Evolutionary conservation across 768 basidiomycete genomes (phyloP).

Genomic region (Fibroporia radiculosa): DNA sequence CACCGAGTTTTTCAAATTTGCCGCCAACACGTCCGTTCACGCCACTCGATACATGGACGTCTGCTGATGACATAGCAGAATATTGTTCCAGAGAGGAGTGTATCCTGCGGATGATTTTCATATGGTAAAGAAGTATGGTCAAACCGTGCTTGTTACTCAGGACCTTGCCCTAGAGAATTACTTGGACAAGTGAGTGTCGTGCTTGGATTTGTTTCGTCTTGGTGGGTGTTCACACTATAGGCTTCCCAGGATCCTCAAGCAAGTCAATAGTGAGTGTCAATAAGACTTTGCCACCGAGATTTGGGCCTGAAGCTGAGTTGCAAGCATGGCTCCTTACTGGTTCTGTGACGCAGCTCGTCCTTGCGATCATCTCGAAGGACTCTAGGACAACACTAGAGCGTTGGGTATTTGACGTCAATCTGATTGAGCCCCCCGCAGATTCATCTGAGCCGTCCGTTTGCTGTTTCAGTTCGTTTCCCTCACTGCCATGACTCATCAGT

Average conservation of each 20-base stretch:
- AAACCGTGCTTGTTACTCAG: constrained; percentile 90
- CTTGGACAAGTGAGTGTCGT: constrained; percentile 62
- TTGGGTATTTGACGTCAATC: constrained; percentile 96
- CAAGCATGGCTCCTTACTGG: constrained; percentile 92
- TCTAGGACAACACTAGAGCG: constrained; percentile 86
- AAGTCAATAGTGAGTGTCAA: constrained; percentile 74
- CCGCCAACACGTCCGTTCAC: constrained; percentile 82
- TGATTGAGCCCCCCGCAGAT: constrained; percentile 57
- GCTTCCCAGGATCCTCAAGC: constrained; percentile 66
- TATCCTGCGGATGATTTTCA: constrained; percentile 98
- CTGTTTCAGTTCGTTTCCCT: background rate
- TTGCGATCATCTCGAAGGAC: constrained; percentile 95
- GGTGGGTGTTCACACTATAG: constrained; percentile 3
- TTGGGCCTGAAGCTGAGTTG: background rate
- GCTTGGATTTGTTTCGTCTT: background rate
- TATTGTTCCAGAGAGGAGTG: constrained; percentile 93
- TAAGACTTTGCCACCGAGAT: background rate
- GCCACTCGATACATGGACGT: background rate
- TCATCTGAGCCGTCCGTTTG: constrained; percentile 40
- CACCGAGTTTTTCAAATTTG: constrained; percentile 99
- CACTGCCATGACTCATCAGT: background rate
- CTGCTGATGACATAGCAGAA: constrained; percentile 38
- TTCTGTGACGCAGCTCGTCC: constrained; percentile 87
- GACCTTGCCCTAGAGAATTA: constrained; percentile 92
- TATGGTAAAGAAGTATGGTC: constrained; percentile 99